Conservation (phyloP, 2,329 filamentous ascomycete species). For the Corniculantispora saksenae region DNA sequence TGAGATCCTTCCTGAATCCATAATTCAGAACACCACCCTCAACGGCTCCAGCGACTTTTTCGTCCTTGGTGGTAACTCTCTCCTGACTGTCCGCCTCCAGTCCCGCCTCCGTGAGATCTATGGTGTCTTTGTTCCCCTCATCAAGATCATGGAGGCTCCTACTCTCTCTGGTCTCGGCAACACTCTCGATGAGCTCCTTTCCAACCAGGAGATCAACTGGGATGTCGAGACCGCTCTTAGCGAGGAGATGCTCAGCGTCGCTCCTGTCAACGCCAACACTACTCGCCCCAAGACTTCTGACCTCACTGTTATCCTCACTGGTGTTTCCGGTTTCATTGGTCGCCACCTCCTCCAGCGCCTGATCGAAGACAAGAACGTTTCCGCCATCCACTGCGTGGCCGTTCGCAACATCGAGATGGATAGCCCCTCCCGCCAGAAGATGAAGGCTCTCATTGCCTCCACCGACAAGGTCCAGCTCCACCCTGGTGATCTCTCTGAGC, state of each 20-base stretch:
- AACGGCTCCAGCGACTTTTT: conserved; percentile 42
- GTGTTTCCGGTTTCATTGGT: conserved; percentile 45
- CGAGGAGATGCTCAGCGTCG: conserved; percentile 15
- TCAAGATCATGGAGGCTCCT: conserved; percentile 39
- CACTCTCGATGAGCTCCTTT: conserved; percentile 27
- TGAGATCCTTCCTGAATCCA: conserved; percentile 23
- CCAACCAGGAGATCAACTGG: conserved; percentile 24
- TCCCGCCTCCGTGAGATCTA: conserved; percentile 35
- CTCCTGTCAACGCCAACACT: conserved; percentile 1
- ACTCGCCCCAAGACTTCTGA: conserved; percentile 12
- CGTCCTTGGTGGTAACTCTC: conserved; percentile 42
- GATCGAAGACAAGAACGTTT: conserved; percentile 31
- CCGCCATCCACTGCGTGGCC: conserved; percentile 47
- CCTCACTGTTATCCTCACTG: conserved; percentile 36
- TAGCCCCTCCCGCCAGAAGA: conserved; percentile 18
- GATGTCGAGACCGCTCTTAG: conserved; percentile 2
- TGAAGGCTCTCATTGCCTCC: conserved; percentile 18
- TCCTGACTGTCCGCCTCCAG: conserved; percentile 42
- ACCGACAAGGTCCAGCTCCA: conserved; percentile 35
- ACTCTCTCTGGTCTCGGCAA: conserved; percentile 42
- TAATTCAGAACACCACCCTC: conserved; percentile 23
- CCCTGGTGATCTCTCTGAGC: conserved; percentile 37
- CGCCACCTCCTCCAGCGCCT: conserved; percentile 39
- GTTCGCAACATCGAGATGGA: conserved; percentile 30
- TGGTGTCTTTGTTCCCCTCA: conserved; percentile 32